A percentile compares a stretch with the other conserved stretches of the same genome.
Evolutionary conservation across 495 filamentous ascomycete species (phyloP).

Genomic region (Daldinia caldariorum): DNA sequence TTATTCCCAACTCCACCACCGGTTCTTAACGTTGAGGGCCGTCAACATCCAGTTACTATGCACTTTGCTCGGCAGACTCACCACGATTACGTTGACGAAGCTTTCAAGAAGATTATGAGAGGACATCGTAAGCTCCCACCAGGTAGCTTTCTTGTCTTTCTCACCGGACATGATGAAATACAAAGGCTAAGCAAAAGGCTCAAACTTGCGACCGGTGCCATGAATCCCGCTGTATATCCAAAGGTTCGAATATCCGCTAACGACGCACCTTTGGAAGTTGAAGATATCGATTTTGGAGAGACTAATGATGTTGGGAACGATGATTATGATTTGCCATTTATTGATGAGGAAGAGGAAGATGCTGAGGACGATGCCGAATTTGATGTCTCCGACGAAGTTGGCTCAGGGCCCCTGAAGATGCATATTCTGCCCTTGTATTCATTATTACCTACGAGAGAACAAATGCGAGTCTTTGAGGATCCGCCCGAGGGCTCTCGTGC

Average conservation of each 20-base stretch:
- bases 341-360: slow-evolving; percentile 62
- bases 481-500: slow-evolving; percentile 85
- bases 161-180: slow-evolving; percentile 96
- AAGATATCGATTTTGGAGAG: slow-evolving; percentile 86
- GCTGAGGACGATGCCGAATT: slow-evolving; percentile 70
- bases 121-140: slow-evolving; percentile 92
- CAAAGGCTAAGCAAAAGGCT: slow-evolving; percentile 77
- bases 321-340: slow-evolving; percentile 44
- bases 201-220: slow-evolving; percentile 71
- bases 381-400: slow-evolving; percentile 61
- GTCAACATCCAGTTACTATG: slow-evolving; percentile 87
- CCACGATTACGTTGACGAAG: slow-evolving; percentile 88
- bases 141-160: slow-evolving; percentile 92
- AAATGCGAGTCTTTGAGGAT: slow-evolving; percentile 90
- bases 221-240: slow-evolving; percentile 63
- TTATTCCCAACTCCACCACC: slow-evolving; percentile 86
- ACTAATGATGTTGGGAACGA: slow-evolving; percentile 58
- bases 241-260: slow-evolving; percentile 77
- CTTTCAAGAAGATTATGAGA: slow-evolving; percentile 84
- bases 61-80: slow-evolving; percentile 88
- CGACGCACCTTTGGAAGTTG: slow-evolving; percentile 82
- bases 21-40: slow-evolving; percentile 89
- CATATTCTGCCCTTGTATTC: slow-evolving; percentile 94
- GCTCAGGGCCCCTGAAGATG: slow-evolving; percentile 66
- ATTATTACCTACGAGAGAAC: slow-evolving; percentile 90